phyloP scores from a whole-genome alignment of 2,329 filamentous ascomycete genomes.

The Trichoderma asperellum region DNA sequence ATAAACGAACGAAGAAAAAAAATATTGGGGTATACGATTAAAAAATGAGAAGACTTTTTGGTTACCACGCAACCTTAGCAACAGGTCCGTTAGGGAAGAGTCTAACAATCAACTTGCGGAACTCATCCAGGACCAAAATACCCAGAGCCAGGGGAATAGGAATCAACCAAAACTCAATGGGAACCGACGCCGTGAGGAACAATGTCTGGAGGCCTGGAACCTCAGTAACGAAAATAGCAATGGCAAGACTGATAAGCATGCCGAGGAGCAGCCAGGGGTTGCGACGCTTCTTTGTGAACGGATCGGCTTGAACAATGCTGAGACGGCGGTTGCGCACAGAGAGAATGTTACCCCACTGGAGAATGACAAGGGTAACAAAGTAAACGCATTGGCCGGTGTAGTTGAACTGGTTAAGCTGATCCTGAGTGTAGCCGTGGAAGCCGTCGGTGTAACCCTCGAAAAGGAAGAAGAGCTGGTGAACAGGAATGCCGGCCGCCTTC shows the following conservation, averaged over 20 bases:
- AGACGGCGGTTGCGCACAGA: slow-evolving; percentile 55
- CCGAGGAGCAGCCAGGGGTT: slow-evolving; percentile 55
- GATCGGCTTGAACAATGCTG: slow-evolving; percentile 56
- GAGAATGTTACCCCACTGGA: slow-evolving; percentile 59
- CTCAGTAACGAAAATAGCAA: slow-evolving; percentile 59
- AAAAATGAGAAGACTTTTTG: neutral
- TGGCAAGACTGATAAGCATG: slow-evolving; percentile 52
- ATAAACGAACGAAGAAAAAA: neutral
- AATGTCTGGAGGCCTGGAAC: slow-evolving; percentile 53
- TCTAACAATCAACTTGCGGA: slow-evolving; percentile 54
- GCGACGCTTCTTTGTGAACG: slow-evolving; percentile 49
- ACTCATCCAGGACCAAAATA: slow-evolving; percentile 56
- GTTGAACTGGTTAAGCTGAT: slow-evolving; percentile 53
- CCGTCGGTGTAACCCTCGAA: slow-evolving; percentile 54
- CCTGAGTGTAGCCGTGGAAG: slow-evolving; percentile 53
- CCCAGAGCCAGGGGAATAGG: slow-evolving; percentile 55
- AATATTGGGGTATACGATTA: neutral
- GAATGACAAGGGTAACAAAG: slow-evolving; percentile 57
- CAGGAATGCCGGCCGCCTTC: slow-evolving; percentile 51
- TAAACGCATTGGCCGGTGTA: slow-evolving; percentile 56
- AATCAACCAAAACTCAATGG: slow-evolving; percentile 57
- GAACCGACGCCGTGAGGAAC: slow-evolving; percentile 54
- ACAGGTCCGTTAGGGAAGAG: slow-evolving; percentile 49
- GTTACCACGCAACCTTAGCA: slow-evolving; percentile 55
- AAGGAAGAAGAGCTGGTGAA: slow-evolving; percentile 53